Evolutionary conservation across 345 rosid species (phyloP).

Genomic region (Ceriops tagal): DNA sequence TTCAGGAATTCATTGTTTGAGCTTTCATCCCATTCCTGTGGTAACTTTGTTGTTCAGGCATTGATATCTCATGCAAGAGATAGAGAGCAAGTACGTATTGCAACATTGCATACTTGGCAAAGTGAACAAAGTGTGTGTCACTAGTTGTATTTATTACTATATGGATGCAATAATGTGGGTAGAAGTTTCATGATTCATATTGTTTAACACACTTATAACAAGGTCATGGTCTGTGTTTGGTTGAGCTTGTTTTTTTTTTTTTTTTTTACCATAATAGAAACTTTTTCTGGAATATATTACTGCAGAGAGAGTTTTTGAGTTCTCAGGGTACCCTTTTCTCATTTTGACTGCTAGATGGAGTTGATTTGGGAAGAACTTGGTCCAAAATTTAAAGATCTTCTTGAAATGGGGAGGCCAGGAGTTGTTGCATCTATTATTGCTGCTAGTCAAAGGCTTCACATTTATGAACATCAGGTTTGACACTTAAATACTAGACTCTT

Average conservation of each 20-base stretch:
- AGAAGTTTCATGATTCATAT: not conserved
- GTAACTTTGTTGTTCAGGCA: slow-evolving; percentile 87
- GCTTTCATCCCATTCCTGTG: slow-evolving; percentile 81
- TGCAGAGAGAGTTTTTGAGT: not conserved
- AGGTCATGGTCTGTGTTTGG: too few relatives aligned
- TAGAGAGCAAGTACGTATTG: slow-evolving; percentile 57
- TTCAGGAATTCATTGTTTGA: slow-evolving; percentile 65
- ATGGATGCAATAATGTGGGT: not conserved
- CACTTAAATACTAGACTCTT: slow-evolving; percentile 8
- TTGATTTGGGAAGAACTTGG: slow-evolving; percentile 79
- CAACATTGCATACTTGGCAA: not conserved
- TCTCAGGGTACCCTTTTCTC: slow-evolving; percentile 2
- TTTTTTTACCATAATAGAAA: not conserved
- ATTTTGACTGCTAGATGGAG: slow-evolving; percentile 55
- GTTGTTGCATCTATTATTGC: slow-evolving; percentile 82
- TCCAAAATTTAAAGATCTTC: slow-evolving; percentile 65
- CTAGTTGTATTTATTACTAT: not conserved
- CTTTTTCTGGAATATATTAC: not conserved
- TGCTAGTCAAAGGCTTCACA: slow-evolving; percentile 62
- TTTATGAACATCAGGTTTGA: slow-evolving; percentile 61
- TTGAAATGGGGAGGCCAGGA: slow-evolving; percentile 81
- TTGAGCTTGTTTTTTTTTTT: not conserved
- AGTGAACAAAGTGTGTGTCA: not conserved
- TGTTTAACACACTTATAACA: not conserved
- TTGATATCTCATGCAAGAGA: slow-evolving; percentile 65